Evolutionary conservation across 2,329 filamentous ascomycete genomes (phyloP), one percentile per base, ranked within the genome.

Genomic region (Cladophialophora psammophila): DNA sequence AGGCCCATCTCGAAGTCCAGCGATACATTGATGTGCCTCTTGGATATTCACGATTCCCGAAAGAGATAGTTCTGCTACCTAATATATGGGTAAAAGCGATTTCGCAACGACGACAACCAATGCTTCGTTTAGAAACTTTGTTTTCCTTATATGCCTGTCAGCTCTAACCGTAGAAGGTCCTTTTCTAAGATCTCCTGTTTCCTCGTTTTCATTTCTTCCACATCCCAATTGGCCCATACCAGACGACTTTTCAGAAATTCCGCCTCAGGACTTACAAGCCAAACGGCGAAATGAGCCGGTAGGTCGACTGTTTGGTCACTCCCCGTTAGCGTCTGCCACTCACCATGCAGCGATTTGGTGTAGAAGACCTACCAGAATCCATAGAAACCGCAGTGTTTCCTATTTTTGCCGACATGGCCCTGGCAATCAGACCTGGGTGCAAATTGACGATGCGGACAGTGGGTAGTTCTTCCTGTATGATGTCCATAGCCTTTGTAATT

Each of bases 401-500:
- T 57, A 34, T 59, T 61, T 67, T 71, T n/a, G 63, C 69, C 38
- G 68, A 64, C 71, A 72, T 72, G 20, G 68, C 69, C 20, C 69
- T 72, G 9, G 66, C 8, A 3, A 72, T 50, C n/a, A 71, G 45
- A 15, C 71, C 71, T 6, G 71, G 71, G 53, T 66, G 65, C 3
- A 72, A 53, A 65, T 72, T 68, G 53, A 70, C 62, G 50, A 72
- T 53, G 26, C 69, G 68, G 12, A 72, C 40, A 15, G 61, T 55
- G n/a, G 67, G 69, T 9, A 66, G 65, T 40, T 71, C 69, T 84
- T 97, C 93, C 74, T 87, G 84, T 74, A 98, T 90, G 72, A 94
- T 88, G 81, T 92, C 86, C 93, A 99, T 98, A 73, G 94, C 94
- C 77, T 91, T 88, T 80, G 97, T 85, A 13, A 94, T 97, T 76